Percentiles rank a stretch among this genome's conserved stretches.
Conservation (phyloP, 768 basidiomycete species). For the Udeniomyces megalosporus region DNA sequence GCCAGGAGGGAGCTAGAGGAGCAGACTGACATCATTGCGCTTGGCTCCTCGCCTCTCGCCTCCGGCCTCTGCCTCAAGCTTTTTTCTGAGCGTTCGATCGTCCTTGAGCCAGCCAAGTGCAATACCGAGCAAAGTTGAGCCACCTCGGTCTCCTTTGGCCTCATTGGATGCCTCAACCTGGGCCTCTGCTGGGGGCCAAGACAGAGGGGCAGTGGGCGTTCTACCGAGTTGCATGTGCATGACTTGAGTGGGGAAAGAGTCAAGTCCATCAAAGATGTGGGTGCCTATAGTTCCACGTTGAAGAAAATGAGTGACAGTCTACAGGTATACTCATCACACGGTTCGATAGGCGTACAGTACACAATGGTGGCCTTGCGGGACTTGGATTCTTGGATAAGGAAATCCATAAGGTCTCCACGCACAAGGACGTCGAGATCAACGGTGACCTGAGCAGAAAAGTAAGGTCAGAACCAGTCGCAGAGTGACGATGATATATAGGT, state of each 20-base stretch:
- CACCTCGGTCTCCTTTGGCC: constrained; percentile 15
- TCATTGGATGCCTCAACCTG: not conserved
- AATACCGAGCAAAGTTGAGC: constrained; percentile 43
- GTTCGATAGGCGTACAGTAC: constrained; percentile 33
- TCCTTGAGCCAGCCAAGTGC: constrained; percentile 77
- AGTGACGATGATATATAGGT: not conserved
- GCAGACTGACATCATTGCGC: constrained; percentile 23
- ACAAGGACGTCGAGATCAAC: constrained; percentile 95
- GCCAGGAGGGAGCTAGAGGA: not conserved
- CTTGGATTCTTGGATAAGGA: constrained; percentile 69
- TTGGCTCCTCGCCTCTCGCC: constrained; percentile 34
- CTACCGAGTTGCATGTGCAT: constrained; percentile 79
- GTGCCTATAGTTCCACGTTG: constrained; percentile 44
- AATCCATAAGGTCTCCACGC: constrained; percentile 71
- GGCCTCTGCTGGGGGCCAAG: constrained; percentile 42
- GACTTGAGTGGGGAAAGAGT: constrained; percentile 81
- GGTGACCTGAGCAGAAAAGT: constrained; percentile 47
- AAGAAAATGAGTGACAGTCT: not conserved
- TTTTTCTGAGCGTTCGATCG: constrained; percentile 43
- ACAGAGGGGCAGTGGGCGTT: constrained; percentile 40
- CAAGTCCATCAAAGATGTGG: constrained; percentile 89
- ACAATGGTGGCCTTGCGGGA: constrained; percentile 69
- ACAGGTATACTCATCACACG: constrained; percentile 22
- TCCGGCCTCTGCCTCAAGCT: constrained; percentile 38
- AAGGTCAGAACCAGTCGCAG: no score